phyloP scores from a whole-genome alignment of 345 rosid species.

The Clausena lansium region DNA sequence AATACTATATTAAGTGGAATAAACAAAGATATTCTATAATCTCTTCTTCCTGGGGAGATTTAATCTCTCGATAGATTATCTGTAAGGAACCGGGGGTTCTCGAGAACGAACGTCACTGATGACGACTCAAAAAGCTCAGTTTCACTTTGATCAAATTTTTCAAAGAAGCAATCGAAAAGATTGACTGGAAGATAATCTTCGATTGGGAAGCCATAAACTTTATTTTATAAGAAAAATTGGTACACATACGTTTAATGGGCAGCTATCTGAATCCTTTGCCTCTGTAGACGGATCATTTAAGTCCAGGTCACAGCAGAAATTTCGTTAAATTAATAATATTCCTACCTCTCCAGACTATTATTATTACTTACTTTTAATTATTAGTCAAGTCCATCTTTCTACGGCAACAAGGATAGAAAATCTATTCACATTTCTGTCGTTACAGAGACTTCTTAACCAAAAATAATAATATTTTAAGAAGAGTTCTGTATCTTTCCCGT shows the following conservation, averaged over 20 bases:
- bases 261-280: not conserved
- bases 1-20: too few species aligned
- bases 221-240: not conserved
- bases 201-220: not conserved
- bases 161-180: not conserved
- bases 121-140: not conserved
- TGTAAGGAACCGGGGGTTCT: too few species aligned
- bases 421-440: too few species aligned
- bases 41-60: too few species aligned
- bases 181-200: not conserved
- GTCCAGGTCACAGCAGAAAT: not conserved
- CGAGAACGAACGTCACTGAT: not conserved
- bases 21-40: too few species aligned
- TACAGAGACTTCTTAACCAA: too few species aligned
- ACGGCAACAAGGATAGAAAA: too few species aligned
- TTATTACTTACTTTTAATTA: too few species aligned
- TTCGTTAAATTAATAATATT: too few species aligned
- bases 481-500: not conserved
- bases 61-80: too few species aligned
- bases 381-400: not conserved
- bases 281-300: too few species aligned
- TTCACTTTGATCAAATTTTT: not conserved
- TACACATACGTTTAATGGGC: too few species aligned
- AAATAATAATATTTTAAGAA: not conserved
- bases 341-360: not conserved